phyloP scores from a whole-genome alignment of 179 eudicot genomes.

The Silene noctiflora region DNA sequence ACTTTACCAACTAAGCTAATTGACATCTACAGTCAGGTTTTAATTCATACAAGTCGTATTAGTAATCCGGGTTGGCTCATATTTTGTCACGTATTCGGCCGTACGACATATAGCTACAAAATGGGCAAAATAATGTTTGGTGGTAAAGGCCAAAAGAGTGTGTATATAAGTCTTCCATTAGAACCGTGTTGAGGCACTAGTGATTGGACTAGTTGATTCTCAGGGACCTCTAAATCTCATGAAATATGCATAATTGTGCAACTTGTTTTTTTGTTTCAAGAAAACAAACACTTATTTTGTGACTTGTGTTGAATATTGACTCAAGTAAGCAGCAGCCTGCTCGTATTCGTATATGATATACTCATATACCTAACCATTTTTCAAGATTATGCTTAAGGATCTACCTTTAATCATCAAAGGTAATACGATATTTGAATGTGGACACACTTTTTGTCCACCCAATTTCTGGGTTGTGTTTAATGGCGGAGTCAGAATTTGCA shows the following conservation, averaged over 20 bases:
- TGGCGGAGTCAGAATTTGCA: too few relatives aligned
- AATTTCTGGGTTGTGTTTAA: background rate
- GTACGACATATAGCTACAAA: too few relatives aligned
- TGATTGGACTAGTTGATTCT: background rate
- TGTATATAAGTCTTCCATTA: background rate
- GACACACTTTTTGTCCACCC: background rate
- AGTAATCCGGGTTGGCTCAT: too few relatives aligned
- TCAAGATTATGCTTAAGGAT: too few relatives aligned
- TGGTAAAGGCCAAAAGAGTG: background rate
- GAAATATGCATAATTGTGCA: background rate
- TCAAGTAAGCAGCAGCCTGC: background rate
- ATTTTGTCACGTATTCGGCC: too few relatives aligned
- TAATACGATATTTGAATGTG: background rate
- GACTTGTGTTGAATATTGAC: background rate
- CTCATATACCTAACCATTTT: background rate
- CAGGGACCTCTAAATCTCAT: background rate
- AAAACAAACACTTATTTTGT: background rate
- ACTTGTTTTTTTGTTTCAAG: background rate
- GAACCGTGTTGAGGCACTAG: background rate
- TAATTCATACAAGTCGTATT: too few relatives aligned
- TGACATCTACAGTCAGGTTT: too few relatives aligned
- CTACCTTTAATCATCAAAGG: background rate
- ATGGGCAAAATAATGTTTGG: too few relatives aligned
- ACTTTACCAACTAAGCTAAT: too few relatives aligned
- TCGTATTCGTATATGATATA: too few relatives aligned